Conservation (phyloP, 768 basidiomycete genomes). For the Boletus pseudo-olivaceus region DNA sequence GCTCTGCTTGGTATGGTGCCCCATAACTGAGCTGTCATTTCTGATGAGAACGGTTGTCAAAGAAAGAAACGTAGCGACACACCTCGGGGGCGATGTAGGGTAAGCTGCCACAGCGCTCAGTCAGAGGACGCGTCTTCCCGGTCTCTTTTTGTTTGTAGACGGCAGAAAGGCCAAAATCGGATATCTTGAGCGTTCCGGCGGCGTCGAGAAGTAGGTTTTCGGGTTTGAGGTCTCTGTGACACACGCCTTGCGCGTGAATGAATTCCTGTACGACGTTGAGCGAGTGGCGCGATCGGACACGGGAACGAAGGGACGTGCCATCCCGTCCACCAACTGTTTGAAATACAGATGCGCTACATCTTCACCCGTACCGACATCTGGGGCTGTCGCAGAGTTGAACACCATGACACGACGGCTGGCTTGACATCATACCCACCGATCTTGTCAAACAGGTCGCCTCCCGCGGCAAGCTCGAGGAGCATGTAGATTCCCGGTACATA, state of each 20-base stretch:
- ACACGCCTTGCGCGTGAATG: conserved; percentile 86
- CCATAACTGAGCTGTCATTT: conserved; percentile 56
- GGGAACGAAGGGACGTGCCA: conserved; percentile 47
- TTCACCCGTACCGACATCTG: conserved; percentile 83
- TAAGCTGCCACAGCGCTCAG: conserved; percentile 84
- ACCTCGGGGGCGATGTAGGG: conserved; percentile 97
- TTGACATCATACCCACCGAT: conserved; percentile 61
- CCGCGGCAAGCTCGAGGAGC: conserved; percentile 86
- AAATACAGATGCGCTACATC: conserved; percentile 92
- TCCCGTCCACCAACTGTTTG: conserved; percentile 75
- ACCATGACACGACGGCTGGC: background rate
- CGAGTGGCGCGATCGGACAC: background rate
- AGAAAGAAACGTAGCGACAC: conserved; percentile 12
- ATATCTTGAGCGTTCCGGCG: conserved; percentile 84
- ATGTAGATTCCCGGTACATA: conserved; percentile 88
- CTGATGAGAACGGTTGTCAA: background rate
- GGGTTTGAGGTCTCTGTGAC: conserved; percentile 95
- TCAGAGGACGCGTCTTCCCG: conserved; percentile 71
- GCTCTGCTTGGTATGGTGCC: conserved; percentile 80
- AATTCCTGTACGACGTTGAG: conserved; percentile 50
- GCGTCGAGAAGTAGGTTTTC: conserved; percentile 90
- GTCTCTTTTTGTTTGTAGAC: conserved; percentile 83
- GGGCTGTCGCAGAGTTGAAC: conserved; percentile 48
- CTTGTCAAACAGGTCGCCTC: conserved; percentile 97
- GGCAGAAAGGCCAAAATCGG: conserved; percentile 91